phyloP scores from a whole-genome alignment of 371 early-diverging fungal species.

The Dinochytrium kinnereticum region DNA sequence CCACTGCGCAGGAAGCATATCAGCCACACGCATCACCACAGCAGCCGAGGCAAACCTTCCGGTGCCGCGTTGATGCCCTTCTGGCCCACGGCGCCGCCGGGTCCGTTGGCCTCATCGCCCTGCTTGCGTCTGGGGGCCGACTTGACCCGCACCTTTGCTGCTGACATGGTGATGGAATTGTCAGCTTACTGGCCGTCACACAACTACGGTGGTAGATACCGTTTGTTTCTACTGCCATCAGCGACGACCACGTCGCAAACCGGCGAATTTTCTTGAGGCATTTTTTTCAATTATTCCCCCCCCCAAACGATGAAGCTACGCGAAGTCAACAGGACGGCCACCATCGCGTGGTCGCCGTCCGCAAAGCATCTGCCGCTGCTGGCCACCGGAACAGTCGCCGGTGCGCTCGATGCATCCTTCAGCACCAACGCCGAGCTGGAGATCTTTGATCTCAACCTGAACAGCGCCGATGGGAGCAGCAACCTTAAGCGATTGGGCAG shows the following conservation, averaged over 20 bases:
- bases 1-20: slow-evolving; percentile 23
- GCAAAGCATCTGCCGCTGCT: slow-evolving; percentile 54
- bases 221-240: no score
- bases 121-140: not conserved
- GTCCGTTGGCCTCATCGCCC: not conserved
- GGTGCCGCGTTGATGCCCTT: not conserved
- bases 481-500: slow-evolving; percentile 19
- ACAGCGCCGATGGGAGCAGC: not conserved
- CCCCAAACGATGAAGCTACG: slow-evolving; percentile 38
- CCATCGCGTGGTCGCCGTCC: slow-evolving; percentile 51
- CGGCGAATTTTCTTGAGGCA: no score
- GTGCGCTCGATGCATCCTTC: slow-evolving; percentile 95
- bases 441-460: slow-evolving; percentile 79
- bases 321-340: slow-evolving; percentile 41
- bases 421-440: slow-evolving; percentile 90
- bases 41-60: no score
- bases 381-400: slow-evolving; percentile 95
- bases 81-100: not conserved
- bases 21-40: no score
- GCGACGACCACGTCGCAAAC: no score
- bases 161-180: not conserved
- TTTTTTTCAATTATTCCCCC: no score
- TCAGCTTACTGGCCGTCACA: no score
- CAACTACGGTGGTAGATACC: no score
- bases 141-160: not conserved